A percentile compares a stretch with the other conserved stretches of the same genome.
phyloP scores from a whole-genome alignment of 2,329 filamentous ascomycete genomes.

The Penicillium sp. region DNA sequence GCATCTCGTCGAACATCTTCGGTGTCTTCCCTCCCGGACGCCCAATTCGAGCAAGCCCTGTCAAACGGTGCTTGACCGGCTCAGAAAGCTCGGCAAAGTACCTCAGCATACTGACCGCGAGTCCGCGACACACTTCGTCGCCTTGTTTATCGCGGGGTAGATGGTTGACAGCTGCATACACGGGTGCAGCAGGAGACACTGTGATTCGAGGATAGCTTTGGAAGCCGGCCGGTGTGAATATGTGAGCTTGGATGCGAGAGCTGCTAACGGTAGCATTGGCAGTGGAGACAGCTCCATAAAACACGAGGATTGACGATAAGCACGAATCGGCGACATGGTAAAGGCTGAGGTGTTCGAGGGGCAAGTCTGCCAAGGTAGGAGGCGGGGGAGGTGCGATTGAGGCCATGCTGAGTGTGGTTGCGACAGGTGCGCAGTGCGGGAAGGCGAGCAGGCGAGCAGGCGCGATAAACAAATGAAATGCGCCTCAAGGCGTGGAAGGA shows the following conservation, averaged over 20 bases:
- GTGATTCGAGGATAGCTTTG: constrained; percentile 89
- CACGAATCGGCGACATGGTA: constrained; percentile 85
- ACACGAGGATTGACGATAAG: constrained; percentile 80
- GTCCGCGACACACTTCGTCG: constrained; percentile 85
- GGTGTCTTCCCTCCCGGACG: constrained; percentile 64
- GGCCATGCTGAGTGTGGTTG: constrained; percentile 65
- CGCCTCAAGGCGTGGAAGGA: constrained; percentile 10
- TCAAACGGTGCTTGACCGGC: constrained; percentile 71
- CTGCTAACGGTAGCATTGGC: constrained; percentile 84
- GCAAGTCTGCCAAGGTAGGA: constrained; percentile 72
- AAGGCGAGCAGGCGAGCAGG: constrained; percentile 18
- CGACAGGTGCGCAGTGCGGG: constrained; percentile 3
- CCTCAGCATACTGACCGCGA: constrained; percentile 90
- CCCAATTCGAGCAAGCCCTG: constrained; percentile 53
- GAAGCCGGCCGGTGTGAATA: constrained; percentile 86
- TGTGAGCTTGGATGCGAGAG: constrained; percentile 91
- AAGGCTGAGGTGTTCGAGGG: constrained; percentile 78
- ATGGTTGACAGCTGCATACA: constrained; percentile 86
- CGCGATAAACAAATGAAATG: constrained; percentile 11
- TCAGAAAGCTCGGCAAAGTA: constrained; percentile 89
- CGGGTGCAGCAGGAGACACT: constrained; percentile 86
- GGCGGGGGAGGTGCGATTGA: constrained; percentile 50
- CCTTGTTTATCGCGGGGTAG: constrained; percentile 93
- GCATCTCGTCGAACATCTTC: constrained; percentile 81
- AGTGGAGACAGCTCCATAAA: constrained; percentile 88